These are phyloP conservation scores for Larix sibirica DNA, from an alignment of 83 land plant genomes.

Conservation along the genomic window DNA sequence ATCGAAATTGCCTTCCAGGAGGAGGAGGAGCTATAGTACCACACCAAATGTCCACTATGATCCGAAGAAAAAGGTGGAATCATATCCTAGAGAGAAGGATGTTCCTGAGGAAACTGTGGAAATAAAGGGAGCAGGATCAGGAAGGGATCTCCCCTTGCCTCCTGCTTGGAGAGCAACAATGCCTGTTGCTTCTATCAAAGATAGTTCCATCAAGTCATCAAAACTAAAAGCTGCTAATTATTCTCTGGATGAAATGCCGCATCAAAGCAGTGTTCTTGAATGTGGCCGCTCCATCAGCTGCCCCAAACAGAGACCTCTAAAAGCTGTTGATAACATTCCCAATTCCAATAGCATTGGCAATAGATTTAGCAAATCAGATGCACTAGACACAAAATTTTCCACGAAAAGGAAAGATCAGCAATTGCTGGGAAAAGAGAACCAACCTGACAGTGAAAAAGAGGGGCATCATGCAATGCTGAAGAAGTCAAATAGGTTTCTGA, in stretches of 20 bases:
- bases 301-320: constrained; percentile 4
- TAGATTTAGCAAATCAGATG: not conserved
- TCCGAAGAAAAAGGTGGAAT: not conserved
- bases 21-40: not conserved
- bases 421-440: constrained; percentile 7
- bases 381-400: not conserved
- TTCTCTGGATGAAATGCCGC: constrained; percentile 1
- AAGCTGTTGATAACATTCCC: not conserved
- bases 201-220: not conserved
- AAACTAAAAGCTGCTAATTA: not conserved
- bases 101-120: not conserved
- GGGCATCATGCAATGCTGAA: not conserved
- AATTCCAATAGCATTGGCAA: not conserved
- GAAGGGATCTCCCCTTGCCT: constrained; percentile 9
- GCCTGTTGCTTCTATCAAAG: not conserved
- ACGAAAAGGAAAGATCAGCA: not conserved
- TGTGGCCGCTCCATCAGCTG: constrained; percentile 9
- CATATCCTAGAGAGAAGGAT: not conserved
- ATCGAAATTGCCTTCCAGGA: constrained; percentile 10
- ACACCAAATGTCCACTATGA: not conserved
- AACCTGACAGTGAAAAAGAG: not conserved
- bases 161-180: constrained; percentile 1
- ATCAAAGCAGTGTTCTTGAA: not conserved
- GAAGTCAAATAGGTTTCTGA: not conserved
- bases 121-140: not conserved